Evolutionary conservation across 2,329 filamentous ascomycete species (phyloP).

Genomic region (Apiospora aurea): DNA sequence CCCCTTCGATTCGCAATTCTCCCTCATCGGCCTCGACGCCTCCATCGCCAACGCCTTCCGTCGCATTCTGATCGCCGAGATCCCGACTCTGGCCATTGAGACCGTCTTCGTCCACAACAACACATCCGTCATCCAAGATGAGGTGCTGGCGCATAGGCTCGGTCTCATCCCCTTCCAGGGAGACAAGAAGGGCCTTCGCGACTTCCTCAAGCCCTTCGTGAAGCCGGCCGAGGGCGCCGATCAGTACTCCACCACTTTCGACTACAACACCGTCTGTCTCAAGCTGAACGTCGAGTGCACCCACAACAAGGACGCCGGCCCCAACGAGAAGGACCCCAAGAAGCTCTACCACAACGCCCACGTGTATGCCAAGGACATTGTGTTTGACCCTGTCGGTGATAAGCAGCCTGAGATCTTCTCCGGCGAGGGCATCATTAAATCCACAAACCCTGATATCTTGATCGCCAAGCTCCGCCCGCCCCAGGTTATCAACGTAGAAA

Average conservation of each 20-base stretch:
- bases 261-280: slow-evolving; percentile 88
- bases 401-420: slow-evolving; percentile 71
- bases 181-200: slow-evolving; percentile 74
- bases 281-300: slow-evolving; percentile 81
- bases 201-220: slow-evolving; percentile 83
- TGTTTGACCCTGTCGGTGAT: slow-evolving; percentile 77
- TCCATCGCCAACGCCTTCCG: slow-evolving; percentile 96
- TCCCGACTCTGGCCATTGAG: slow-evolving; percentile 94
- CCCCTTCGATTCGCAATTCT: slow-evolving; percentile 82
- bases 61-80: slow-evolving; percentile 92
- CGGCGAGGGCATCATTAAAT: slow-evolving; percentile 71
- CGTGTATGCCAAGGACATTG: slow-evolving; percentile 80
- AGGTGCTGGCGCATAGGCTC: slow-evolving; percentile 89
- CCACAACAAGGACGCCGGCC: slow-evolving; percentile 74
- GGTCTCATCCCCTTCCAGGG: slow-evolving; percentile 91
- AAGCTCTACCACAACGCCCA: slow-evolving; percentile 88
- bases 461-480: slow-evolving; percentile 93
- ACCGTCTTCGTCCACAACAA: slow-evolving; percentile 94
- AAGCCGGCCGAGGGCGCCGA: slow-evolving; percentile 71
- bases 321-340: slow-evolving; percentile 78
- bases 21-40: slow-evolving; percentile 89
- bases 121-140: slow-evolving; percentile 96
- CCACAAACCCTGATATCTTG: slow-evolving; percentile 90
- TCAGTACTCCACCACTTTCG: slow-evolving; percentile 65
- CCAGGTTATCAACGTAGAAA: slow-evolving; percentile 83